phyloP scores from a whole-genome alignment of 106 monocot genomes.

The Alisma plantagoaquatica region DNA sequence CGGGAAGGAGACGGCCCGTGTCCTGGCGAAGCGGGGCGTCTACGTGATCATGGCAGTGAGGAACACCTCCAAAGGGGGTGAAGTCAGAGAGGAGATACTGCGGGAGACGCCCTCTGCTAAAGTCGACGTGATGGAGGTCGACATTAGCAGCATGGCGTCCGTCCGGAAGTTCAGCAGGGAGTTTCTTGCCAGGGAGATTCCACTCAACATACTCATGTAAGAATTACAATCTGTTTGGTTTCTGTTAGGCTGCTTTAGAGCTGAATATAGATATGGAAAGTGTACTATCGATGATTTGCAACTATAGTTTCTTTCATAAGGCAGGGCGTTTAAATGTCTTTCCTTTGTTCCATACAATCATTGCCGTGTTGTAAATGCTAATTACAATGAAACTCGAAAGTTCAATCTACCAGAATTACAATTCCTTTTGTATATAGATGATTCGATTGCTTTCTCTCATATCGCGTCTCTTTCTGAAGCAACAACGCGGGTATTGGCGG shows the following conservation, averaged over 20 bases:
- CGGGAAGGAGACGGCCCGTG: conserved; percentile 4
- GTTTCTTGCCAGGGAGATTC: not conserved
- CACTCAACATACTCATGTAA: conserved; percentile 12
- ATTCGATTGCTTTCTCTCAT: too few species aligned
- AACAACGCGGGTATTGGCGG: conserved; percentile 87
- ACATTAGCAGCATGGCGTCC: conserved; percentile 2
- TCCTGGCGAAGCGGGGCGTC: conserved; percentile 6
- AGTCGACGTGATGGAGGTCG: conserved; percentile 1
- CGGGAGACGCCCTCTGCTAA: not conserved
- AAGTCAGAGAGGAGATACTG: not conserved
- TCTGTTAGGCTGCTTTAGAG: not conserved
- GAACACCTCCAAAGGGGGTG: not conserved
- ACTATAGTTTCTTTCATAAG: not conserved
- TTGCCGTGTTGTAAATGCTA: too few species aligned
- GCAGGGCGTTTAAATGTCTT: not conserved
- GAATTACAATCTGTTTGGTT: not conserved
- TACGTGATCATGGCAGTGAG: conserved; percentile 4
- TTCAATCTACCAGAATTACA: too few species aligned
- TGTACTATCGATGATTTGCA: not conserved
- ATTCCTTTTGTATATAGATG: too few species aligned
- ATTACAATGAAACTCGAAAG: too few species aligned
- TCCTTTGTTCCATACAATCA: too few species aligned
- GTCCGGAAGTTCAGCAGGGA: not conserved
- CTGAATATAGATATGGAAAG: not conserved
- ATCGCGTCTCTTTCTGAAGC: conserved; percentile 23